Percentiles rank a stretch among this genome's conserved stretches.
phyloP scores from a whole-genome alignment of 192 early-diverging fungal species.

The Entomortierella chlamydospora region DNA sequence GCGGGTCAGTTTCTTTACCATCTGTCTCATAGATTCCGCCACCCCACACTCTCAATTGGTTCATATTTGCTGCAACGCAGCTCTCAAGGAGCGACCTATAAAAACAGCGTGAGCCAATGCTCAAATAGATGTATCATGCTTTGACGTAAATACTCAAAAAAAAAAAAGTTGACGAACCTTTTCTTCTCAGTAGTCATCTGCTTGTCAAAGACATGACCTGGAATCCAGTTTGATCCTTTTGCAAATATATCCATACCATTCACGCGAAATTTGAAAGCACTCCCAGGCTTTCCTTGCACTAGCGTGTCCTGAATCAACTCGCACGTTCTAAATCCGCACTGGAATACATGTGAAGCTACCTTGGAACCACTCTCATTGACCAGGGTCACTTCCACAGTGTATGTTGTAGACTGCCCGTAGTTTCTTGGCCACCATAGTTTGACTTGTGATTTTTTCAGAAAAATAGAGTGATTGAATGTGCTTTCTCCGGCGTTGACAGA shows the following conservation, averaged over 20 bases:
- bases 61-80: conserved; percentile 60
- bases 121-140: not conserved
- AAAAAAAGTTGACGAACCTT: not conserved
- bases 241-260: conserved; percentile 60
- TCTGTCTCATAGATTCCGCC: conserved; percentile 59
- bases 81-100: conserved; percentile 40
- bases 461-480: not conserved
- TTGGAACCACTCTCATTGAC: not conserved
- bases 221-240: conserved; percentile 71
- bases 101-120: not conserved
- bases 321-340: conserved; percentile 50
- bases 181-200: conserved; percentile 32
- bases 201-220: conserved; percentile 63
- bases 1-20: conserved; percentile 5
- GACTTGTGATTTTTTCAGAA: not conserved
- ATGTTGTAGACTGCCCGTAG: conserved; percentile 19
- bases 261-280: conserved; percentile 61
- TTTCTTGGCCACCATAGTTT: conserved; percentile 37
- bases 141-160: not conserved
- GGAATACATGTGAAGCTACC: conserved; percentile 7
- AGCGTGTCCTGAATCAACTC: conserved; percentile 51
- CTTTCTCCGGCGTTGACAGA: not conserved
- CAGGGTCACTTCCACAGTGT: not conserved
- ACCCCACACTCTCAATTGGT: conserved; percentile 73
- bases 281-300: conserved; percentile 18